phyloP scores from a whole-genome alignment of 345 rosid genomes.

The Garcia nutans region DNA sequence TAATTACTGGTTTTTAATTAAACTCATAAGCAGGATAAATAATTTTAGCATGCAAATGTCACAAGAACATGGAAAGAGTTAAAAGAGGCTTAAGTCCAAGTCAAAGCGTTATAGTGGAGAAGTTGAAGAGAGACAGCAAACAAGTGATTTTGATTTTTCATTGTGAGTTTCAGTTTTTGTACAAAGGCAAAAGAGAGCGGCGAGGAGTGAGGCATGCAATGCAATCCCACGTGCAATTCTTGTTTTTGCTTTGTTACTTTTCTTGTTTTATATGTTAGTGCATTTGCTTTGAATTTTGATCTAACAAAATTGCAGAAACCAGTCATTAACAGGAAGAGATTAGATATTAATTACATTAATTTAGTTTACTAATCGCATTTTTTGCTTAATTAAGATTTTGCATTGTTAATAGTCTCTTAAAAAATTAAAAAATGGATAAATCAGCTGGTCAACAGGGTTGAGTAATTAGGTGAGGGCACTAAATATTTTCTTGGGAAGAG shows the following conservation, averaged over 20 bases:
- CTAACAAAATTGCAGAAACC: not conserved
- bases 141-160: not conserved
- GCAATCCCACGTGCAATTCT: constrained; percentile 42
- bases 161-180: constrained; percentile 22
- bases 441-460: too few relatives aligned
- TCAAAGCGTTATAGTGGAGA: not conserved
- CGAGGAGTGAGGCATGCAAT: constrained; percentile 35
- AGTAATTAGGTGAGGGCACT: too few relatives aligned
- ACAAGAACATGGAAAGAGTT: not conserved
- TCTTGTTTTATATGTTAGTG: not conserved
- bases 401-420: not conserved
- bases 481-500: too few relatives aligned
- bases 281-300: not conserved
- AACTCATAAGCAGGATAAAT: not conserved
- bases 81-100: not conserved
- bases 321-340: not conserved
- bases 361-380: not conserved
- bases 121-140: not conserved
- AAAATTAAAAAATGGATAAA: too few relatives aligned
- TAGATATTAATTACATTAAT: not conserved
- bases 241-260: not conserved
- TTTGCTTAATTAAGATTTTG: not conserved
- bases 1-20: not conserved
- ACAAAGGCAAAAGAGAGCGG: constrained; percentile 30
- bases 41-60: not conserved